Evolutionary conservation across 371 early-diverging fungal genomes (phyloP).

Genomic region (Haplosporangium sp.): DNA sequence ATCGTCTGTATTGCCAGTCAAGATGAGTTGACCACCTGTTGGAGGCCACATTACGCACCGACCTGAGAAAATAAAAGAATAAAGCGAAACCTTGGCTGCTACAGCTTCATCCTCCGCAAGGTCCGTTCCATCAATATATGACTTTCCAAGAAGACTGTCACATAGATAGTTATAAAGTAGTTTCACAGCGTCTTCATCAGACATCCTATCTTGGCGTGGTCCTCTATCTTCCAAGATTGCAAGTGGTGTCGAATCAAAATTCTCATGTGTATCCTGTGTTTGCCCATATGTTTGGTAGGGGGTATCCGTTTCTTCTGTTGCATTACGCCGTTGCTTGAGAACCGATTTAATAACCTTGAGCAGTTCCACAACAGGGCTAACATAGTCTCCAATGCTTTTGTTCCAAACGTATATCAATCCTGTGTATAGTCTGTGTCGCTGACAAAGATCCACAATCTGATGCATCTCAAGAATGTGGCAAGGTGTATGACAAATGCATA

Average conservation of each 20-base stretch:
- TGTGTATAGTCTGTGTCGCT: conserved; percentile 72
- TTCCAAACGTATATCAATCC: conserved; percentile 87
- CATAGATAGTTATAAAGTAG: conserved; percentile 81
- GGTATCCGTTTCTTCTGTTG: not conserved
- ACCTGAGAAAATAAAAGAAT: conserved; percentile 83
- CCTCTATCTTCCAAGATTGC: conserved; percentile 16
- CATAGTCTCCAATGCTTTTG: conserved; percentile 79
- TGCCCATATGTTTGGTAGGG: not conserved
- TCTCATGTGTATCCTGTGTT: not conserved
- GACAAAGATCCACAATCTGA: conserved; percentile 75
- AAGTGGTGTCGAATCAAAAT: not conserved
- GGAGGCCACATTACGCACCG: conserved; percentile 81
- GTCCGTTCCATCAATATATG: conserved; percentile 74
- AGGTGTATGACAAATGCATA: conserved; percentile 81
- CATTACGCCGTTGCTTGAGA: conserved; percentile 53
- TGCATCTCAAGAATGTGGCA: conserved; percentile 82
- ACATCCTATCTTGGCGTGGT: conserved; percentile 10
- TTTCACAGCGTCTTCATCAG: conserved; percentile 63
- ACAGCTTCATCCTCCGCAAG: conserved; percentile 67
- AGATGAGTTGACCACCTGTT: conserved; percentile 64
- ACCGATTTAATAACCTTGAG: conserved; percentile 70
- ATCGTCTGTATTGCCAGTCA: conserved; percentile 70
- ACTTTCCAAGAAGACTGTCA: conserved; percentile 76
- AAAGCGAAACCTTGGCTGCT: conserved; percentile 79
- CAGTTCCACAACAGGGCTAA: conserved; percentile 83